phyloP scores from a whole-genome alignment of 2,329 filamentous ascomycete genomes.

The Scedosporium minutisporum region DNA sequence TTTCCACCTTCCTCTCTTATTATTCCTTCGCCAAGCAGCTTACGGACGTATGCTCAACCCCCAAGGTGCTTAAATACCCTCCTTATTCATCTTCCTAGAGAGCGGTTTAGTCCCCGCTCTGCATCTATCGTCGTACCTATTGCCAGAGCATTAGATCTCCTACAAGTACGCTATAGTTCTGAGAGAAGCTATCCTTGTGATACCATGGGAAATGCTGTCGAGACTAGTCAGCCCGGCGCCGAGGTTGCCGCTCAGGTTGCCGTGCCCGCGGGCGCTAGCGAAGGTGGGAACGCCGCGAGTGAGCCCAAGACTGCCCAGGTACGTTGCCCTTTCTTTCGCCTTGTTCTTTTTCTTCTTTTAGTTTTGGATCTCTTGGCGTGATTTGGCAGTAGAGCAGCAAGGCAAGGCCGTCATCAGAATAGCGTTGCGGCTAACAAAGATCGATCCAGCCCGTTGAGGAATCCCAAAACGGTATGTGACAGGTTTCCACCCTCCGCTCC shows the following conservation, averaged over 20 bases:
- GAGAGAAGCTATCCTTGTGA: neutral
- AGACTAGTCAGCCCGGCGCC: neutral
- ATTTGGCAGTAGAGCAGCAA: neutral
- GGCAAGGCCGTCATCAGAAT: too few species aligned
- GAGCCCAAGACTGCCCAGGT: constrained; percentile 1
- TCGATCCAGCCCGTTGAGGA: too few species aligned
- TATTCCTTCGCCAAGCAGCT: neutral
- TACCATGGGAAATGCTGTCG: neutral
- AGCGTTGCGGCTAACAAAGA: too few species aligned
- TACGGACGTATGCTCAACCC: neutral
- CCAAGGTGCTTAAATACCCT: neutral
- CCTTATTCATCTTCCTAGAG: neutral
- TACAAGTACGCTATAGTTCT: neutral
- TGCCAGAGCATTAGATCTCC: too few species aligned
- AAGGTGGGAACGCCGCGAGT: neutral
- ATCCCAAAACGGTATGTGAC: too few species aligned
- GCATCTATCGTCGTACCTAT: neutral
- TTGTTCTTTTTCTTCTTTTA: neutral
- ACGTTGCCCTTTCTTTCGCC: neutral
- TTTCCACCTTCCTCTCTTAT: neutral
- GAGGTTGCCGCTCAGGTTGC: neutral
- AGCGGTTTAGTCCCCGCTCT: neutral
- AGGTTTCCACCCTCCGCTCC: neutral
- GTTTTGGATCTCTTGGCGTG: neutral
- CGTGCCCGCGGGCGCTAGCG: neutral